These are phyloP conservation scores for Wickerhamiella musiphila DNA, from an alignment of 805 yeast species.

Conservation along the genomic window DNA sequence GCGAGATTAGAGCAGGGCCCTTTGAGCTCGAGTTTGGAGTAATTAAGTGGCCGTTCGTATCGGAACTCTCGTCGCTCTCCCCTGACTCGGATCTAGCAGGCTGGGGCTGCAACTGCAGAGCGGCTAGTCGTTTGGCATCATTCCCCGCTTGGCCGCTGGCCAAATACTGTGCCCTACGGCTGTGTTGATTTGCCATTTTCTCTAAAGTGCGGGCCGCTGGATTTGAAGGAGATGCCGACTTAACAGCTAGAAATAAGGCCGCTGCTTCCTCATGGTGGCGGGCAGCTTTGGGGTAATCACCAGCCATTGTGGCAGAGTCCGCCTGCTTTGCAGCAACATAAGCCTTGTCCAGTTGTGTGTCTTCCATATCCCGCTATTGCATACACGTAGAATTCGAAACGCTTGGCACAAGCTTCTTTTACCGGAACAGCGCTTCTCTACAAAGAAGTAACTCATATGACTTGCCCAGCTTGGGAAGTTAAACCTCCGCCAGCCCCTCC, in stretches of 20 bases:
- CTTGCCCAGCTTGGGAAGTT: no score
- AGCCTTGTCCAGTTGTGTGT: slow-evolving; percentile 23
- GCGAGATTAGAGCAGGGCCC: no score
- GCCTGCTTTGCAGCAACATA: slow-evolving; percentile 37
- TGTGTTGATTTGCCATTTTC: slow-evolving; percentile 19
- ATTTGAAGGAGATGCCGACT: slow-evolving; percentile 13
- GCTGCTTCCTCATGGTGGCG: slow-evolving; percentile 25
- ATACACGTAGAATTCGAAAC: no score
- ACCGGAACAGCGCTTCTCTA: no score
- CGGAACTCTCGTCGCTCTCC: no score
- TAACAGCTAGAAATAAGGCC: slow-evolving; percentile 19
- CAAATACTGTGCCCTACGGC: slow-evolving; percentile 20
- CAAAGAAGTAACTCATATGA: no score
- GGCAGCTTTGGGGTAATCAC: slow-evolving; percentile 28
- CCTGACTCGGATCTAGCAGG: no score
- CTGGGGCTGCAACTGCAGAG: slow-evolving; percentile 3
- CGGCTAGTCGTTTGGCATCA: slow-evolving; percentile 5
- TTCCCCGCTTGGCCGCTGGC: slow-evolving; percentile 10
- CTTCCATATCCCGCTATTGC: slow-evolving; percentile 9
- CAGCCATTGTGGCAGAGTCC: slow-evolving; percentile 29
- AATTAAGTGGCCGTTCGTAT: no score
- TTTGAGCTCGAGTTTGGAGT: no score
- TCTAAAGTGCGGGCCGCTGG: slow-evolving; percentile 20
- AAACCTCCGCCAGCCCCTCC: no score
- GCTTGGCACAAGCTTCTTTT: no score